These are phyloP conservation scores for Corchorus capsularis DNA, from an alignment of 345 rosid genomes.

Conservation along the genomic window DNA sequence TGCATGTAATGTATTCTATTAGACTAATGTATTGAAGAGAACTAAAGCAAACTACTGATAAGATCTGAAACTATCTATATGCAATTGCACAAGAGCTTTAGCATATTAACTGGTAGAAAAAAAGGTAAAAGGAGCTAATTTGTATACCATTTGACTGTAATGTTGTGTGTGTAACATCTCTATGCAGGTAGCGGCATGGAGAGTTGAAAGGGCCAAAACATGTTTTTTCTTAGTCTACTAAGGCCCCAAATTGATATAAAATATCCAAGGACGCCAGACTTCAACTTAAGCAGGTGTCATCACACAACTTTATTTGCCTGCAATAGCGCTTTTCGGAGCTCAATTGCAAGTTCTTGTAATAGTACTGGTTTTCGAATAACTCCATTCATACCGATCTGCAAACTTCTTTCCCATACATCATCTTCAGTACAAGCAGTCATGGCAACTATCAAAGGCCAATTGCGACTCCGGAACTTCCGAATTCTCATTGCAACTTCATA, in stretches of 20 bases:
- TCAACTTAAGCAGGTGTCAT: constrained; percentile 16
- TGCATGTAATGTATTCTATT: not conserved
- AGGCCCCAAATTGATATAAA: constrained; percentile 1
- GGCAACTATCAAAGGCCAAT: constrained; percentile 73
- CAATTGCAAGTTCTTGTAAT: constrained; percentile 63
- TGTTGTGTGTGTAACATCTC: constrained; percentile 34
- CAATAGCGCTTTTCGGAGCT: constrained; percentile 66
- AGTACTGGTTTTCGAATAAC: constrained; percentile 73
- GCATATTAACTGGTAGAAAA: not conserved
- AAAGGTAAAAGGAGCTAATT: constrained; percentile 24
- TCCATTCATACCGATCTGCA: constrained; percentile 75
- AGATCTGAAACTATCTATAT: constrained; percentile 20
- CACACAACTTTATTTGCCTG: constrained; percentile 49
- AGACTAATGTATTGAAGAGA: not conserved
- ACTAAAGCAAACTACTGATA: not conserved
- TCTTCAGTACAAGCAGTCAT: constrained; percentile 60
- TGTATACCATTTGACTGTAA: constrained; percentile 37
- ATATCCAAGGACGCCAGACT: not conserved
- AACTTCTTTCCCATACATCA: constrained; percentile 63
- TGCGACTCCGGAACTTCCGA: constrained; percentile 55
- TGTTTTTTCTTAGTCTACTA: constrained; percentile 8
- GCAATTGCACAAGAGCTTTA: constrained; percentile 8
- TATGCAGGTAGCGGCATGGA: constrained; percentile 24
- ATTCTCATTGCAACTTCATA: constrained; percentile 81
- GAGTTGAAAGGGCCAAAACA: not conserved